phyloP scores from a whole-genome alignment of 2,329 filamentous ascomycete genomes.

The Fusarium concolor region DNA sequence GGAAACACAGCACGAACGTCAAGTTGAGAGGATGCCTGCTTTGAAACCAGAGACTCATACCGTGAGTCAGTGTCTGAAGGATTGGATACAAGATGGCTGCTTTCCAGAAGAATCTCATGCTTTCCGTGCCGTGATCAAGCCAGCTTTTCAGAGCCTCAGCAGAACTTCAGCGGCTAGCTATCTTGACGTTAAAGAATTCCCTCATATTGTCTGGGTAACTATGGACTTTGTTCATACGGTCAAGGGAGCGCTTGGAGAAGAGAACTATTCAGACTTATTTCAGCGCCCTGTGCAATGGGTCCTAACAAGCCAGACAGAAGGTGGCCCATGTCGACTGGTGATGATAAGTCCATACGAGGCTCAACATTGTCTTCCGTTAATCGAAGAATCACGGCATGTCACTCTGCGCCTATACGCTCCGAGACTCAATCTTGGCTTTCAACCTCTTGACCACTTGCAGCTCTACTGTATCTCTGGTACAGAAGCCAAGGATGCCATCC shows the following conservation, averaged over 20 bases:
- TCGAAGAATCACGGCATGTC: conserved; percentile 52
- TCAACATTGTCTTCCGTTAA: conserved; percentile 57
- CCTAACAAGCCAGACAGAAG: neutral
- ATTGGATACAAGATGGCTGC: conserved; percentile 13
- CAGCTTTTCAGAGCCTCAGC: conserved; percentile 30
- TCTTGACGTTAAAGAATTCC: conserved; percentile 28
- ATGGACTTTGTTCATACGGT: conserved; percentile 35
- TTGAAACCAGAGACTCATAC: conserved; percentile 53
- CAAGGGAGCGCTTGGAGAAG: neutral
- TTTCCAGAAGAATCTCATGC: neutral
- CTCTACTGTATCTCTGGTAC: conserved; percentile 35
- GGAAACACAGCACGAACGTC: conserved; percentile 70
- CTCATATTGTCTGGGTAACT: conserved; percentile 24
- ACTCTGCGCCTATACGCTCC: conserved; percentile 64
- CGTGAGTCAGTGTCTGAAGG: conserved; percentile 57
- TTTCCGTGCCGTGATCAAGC: conserved; percentile 13
- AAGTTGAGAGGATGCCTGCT: conserved; percentile 61
- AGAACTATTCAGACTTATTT: conserved; percentile 31
- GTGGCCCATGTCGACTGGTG: neutral
- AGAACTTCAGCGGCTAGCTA: conserved; percentile 35
- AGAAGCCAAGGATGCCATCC: neutral
- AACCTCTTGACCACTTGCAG: conserved; percentile 26
- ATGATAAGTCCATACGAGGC: conserved; percentile 71
- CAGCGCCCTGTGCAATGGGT: conserved; percentile 46
- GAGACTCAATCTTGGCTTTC: conserved; percentile 50